Percentiles rank a stretch among this genome's conserved stretches.
Conservation (phyloP, 2,329 filamentous ascomycete genomes). For the Curvularia lunata region DNA sequence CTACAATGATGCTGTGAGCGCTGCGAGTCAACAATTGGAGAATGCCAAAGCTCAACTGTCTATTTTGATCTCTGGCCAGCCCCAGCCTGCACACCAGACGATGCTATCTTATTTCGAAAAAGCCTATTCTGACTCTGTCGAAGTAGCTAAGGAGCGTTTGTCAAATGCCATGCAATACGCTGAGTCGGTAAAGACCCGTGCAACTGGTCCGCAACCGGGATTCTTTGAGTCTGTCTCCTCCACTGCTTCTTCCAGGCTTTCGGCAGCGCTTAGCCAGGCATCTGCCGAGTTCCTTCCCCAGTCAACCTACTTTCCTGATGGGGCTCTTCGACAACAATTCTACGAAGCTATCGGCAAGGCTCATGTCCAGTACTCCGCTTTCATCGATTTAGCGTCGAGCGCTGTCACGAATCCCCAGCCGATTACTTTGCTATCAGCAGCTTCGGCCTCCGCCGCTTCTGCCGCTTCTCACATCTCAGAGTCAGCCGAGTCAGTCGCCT, state of each 20-base stretch:
- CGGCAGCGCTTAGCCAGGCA: constrained; percentile 72
- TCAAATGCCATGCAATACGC: constrained; percentile 60
- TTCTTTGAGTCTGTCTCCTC: constrained; percentile 65
- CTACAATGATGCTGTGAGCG: constrained; percentile 69
- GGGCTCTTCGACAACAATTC: constrained; percentile 68
- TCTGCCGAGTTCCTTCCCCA: constrained; percentile 73
- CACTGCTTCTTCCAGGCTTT: constrained; percentile 72
- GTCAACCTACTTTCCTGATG: constrained; percentile 64
- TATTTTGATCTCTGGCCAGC: constrained; percentile 70
- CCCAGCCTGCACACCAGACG: constrained; percentile 72
- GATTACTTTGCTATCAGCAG: constrained; percentile 43
- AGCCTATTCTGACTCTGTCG: constrained; percentile 70
- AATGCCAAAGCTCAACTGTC: constrained; percentile 72
- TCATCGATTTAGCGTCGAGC: constrained; percentile 73
- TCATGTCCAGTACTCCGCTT: constrained; percentile 78
- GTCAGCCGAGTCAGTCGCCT: constrained; percentile 50
- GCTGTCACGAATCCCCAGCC: constrained; percentile 64
- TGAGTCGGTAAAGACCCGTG: constrained; percentile 49
- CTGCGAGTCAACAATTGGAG: constrained; percentile 70
- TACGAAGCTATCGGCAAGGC: constrained; percentile 80
- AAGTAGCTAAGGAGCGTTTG: constrained; percentile 66
- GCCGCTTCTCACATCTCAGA: constrained; percentile 50
- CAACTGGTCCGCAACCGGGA: constrained; percentile 53
- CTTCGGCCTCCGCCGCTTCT: constrained; percentile 50
- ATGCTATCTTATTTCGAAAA: constrained; percentile 72